phyloP scores from a whole-genome alignment of 495 filamentous ascomycete genomes.

The Pyrenopolyporus hunteri region DNA sequence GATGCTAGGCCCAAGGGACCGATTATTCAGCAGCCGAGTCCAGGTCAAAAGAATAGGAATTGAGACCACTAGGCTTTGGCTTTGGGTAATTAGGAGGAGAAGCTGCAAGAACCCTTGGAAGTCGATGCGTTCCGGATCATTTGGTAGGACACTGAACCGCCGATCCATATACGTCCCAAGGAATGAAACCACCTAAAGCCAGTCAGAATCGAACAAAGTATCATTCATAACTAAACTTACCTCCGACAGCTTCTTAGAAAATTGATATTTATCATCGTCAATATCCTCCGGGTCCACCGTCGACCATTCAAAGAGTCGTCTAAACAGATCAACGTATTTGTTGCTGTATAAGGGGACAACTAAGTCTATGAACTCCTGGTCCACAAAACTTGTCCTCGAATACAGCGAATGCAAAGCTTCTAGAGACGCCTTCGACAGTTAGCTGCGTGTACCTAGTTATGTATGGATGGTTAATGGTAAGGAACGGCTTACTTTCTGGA shows the following conservation, averaged over 20 bases:
- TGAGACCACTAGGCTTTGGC: constrained; percentile 86
- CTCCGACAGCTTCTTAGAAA: constrained; percentile 94
- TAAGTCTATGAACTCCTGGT: constrained; percentile 79
- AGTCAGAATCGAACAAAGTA: constrained; percentile 21
- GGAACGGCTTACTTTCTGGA: constrained; percentile 69
- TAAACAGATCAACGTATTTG: constrained; percentile 73
- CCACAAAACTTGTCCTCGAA: constrained; percentile 71
- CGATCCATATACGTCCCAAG: constrained; percentile 83
- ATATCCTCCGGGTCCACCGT: constrained; percentile 77
- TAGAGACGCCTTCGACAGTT: constrained; percentile 67
- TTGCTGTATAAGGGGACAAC: constrained; percentile 78
- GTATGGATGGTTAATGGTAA: background rate
- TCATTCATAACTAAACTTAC: constrained; percentile 50
- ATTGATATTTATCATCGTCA: constrained; percentile 88
- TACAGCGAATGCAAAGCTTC: constrained; percentile 86
- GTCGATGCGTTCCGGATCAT: constrained; percentile 60
- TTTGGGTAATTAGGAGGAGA: constrained; percentile 77
- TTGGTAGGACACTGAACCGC: constrained; percentile 65
- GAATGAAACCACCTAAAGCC: constrained; percentile 75
- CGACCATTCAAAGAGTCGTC: constrained; percentile 81
- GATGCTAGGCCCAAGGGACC: constrained; percentile 66
- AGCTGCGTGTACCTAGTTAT: constrained; percentile 35
- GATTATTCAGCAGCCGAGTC: constrained; percentile 76
- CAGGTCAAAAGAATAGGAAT: constrained; percentile 91
- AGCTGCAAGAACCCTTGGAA: constrained; percentile 80